Evolutionary conservation across 176 grass and related monocot genomes (phyloP), one percentile per base, ranked within the genome.

Genomic region (Pontederia paniculata): DNA sequence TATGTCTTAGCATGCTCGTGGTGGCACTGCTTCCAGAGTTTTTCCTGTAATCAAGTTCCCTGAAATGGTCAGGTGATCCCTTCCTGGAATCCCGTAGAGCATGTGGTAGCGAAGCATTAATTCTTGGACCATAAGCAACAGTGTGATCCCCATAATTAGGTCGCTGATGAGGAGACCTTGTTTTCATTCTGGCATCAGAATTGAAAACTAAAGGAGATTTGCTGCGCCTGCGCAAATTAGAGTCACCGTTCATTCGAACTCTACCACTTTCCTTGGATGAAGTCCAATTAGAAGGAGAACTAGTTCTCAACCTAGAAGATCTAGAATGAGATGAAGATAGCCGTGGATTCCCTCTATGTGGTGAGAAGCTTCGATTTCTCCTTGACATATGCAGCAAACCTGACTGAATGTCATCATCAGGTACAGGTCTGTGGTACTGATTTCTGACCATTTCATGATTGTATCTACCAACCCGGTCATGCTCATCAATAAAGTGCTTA

Each of bases 301-400:
- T 73, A 70, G 80, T 87, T 69, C 86, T 87, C 52, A 82, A 89
- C 45, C 90, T 88, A 56, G 85, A 89, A 70, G 85, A 97, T 71
- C 76, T 73, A 31, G 77, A 81, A 45, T 69, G 74, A 70, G 77
- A 63, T 52, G 42, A 68, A 51, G 91, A 84, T 48, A 89, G 67
- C 63, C 83, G 76, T 44, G 77, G 61, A 52, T 74, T 56, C 18
- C 65, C 63, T 65, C 83, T 81, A 60, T 70, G 60, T 0, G 73
- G 64, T 10, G 66, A 80, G 58, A 84, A 69, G 48, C 74, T 74
- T 37, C 68, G 70, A 62, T 84, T 70, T 70, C 63, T 86, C 62
- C 67, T 86, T 22, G 75, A 66, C 25, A 80, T 75, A 67, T 63
- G 77, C 52, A 11, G 71, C 63, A 50, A 55, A 23, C 12, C 13